Conservation (phyloP, 1,139 yeast species). For the Pichia sp. region DNA sequence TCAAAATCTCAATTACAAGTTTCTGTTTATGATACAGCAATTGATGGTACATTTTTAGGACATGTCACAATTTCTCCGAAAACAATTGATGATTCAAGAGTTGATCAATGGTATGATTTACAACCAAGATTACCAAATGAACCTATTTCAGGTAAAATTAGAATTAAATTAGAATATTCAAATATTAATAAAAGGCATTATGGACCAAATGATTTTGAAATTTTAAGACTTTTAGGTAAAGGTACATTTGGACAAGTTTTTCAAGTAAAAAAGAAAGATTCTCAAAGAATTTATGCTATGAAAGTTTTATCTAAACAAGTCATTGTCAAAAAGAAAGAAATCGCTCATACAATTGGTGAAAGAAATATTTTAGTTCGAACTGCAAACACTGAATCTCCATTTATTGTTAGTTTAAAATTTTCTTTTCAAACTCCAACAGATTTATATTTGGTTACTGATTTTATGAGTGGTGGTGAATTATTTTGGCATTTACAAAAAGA, state of each 20-base stretch:
- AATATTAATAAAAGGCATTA: conserved; percentile 65
- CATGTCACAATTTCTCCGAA: conserved; percentile 71
- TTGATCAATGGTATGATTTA: conserved; percentile 66
- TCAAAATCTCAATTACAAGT: conserved; percentile 77
- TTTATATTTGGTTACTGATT: conserved; percentile 88
- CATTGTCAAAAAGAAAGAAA: conserved; percentile 92
- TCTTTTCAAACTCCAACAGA: conserved; percentile 93
- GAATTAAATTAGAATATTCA: conserved; percentile 68
- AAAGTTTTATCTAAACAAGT: conserved; percentile 89
- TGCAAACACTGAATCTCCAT: conserved; percentile 71
- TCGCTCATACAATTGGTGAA: conserved; percentile 97
- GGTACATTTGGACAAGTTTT: conserved; percentile 98
- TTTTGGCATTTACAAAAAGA: conserved; percentile 97
- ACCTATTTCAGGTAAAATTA: conserved; percentile 68
- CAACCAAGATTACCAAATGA: conserved; percentile 73
- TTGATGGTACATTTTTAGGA: conserved; percentile 80
- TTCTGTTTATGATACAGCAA: conserved; percentile 77
- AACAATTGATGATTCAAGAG: conserved; percentile 40
- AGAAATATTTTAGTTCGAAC: conserved; percentile 90
- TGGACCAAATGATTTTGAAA: conserved; percentile 92
- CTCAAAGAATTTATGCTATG: conserved; percentile 91
- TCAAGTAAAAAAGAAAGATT: conserved; percentile 87
- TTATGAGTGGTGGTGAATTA: conserved; percentile 96
- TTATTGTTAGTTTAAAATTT: conserved; percentile 89
- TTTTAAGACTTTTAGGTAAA: conserved; percentile 80